Conservation (phyloP, 441 rosid species). For the Jatropha podagrica region DNA sequence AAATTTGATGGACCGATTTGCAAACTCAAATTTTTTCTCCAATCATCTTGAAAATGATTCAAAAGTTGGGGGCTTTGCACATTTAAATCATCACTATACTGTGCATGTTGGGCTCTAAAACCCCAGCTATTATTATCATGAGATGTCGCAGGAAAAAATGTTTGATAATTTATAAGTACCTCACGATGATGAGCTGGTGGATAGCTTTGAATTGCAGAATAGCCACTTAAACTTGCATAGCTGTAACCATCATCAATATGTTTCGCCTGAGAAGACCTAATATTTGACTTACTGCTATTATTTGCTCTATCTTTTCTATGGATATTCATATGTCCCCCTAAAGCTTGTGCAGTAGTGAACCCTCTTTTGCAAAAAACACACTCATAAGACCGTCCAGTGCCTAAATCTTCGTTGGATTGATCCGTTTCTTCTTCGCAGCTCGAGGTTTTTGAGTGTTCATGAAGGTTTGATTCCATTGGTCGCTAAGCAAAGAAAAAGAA, state of each 20-base stretch:
- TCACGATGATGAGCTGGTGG: slow-evolving; percentile 17
- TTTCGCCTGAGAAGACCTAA: not conserved
- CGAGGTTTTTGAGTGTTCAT: slow-evolving; percentile 40
- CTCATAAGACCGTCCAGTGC: slow-evolving; percentile 47
- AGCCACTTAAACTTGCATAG: slow-evolving; percentile 33
- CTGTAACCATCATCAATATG: not conserved
- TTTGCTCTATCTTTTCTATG: slow-evolving; percentile 58
- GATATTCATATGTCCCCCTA: slow-evolving; percentile 85
- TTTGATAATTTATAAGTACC: slow-evolving; percentile 27
- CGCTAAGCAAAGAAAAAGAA: not conserved
- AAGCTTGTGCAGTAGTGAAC: slow-evolving; percentile 78
- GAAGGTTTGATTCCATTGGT: slow-evolving; percentile 42
- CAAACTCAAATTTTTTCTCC: slow-evolving; percentile 47
- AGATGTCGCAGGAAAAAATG: slow-evolving; percentile 24
- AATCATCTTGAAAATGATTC: slow-evolving; percentile 35
- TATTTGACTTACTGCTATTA: not conserved
- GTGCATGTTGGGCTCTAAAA: slow-evolving; percentile 24
- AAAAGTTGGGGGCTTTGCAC: slow-evolving; percentile 26
- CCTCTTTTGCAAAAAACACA: slow-evolving; percentile 76
- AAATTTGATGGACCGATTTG: slow-evolving; percentile 35
- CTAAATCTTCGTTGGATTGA: slow-evolving; percentile 33
- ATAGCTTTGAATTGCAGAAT: slow-evolving; percentile 1
- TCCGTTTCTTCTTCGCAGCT: slow-evolving; percentile 39
- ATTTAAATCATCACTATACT: slow-evolving; percentile 16
- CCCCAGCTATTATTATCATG: slow-evolving; percentile 21